These are phyloP conservation scores for Lasiosphaeris hirsuta DNA, from an alignment of 495 filamentous ascomycete genomes.

Conservation along the genomic window DNA sequence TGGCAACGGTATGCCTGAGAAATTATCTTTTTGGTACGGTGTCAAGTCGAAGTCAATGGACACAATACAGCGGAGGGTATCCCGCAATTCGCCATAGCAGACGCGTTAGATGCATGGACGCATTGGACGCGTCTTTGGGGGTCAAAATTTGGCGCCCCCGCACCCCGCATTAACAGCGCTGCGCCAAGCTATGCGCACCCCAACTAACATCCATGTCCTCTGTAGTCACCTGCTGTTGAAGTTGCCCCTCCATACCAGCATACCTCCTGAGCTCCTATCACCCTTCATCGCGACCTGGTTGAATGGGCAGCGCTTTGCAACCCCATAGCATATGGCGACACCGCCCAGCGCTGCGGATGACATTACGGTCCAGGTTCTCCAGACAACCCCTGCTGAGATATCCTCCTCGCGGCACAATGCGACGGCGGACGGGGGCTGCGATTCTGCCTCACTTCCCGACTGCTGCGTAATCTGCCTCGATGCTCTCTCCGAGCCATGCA, in stretches of 20 bases:
- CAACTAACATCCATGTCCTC: neutral
- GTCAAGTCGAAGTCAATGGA: no score
- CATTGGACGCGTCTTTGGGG: conserved; percentile 5
- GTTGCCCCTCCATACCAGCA: neutral
- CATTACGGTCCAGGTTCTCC: conserved; percentile 42
- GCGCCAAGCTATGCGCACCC: neutral
- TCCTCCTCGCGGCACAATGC: conserved; percentile 23
- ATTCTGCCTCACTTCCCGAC: conserved; percentile 9
- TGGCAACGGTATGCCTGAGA: no score
- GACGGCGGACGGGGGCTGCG: neutral
- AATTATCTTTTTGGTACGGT: no score
- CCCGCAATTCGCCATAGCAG: neutral
- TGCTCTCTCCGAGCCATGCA: conserved; percentile 63
- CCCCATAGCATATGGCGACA: conserved; percentile 27
- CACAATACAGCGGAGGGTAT: no score
- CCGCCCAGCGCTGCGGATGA: conserved; percentile 24
- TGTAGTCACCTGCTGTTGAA: no score
- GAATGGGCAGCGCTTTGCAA: neutral
- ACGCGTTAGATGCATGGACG: neutral
- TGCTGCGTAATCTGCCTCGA: conserved; percentile 76
- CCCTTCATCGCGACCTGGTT: neutral
- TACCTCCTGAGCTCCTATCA: neutral
- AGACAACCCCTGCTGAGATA: conserved; percentile 46
- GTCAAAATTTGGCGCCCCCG: conserved; percentile 1
- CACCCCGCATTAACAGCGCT: conserved; percentile 5